Percentiles rank a stretch among this genome's conserved stretches.
Conservation (phyloP, 2,329 filamentous ascomycete species). For the Chrysoporthe cubensis region DNA sequence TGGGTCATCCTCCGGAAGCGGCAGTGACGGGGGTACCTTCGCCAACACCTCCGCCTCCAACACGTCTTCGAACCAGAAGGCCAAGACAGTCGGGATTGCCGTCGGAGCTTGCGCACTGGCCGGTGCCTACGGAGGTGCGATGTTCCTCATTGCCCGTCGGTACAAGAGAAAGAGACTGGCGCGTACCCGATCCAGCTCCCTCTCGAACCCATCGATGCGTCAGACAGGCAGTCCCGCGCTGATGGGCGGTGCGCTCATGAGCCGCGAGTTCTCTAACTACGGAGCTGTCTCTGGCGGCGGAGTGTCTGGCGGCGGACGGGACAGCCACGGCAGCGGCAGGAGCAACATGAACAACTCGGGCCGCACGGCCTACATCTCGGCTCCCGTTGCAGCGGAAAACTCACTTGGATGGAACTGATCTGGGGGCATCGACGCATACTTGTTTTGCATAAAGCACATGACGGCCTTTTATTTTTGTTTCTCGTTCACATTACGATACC, state of each 20-base stretch:
- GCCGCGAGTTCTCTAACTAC: slow-evolving; percentile 60
- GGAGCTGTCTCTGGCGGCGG: slow-evolving; percentile 44
- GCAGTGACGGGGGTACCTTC: slow-evolving; percentile 39
- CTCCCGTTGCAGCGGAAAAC: slow-evolving; percentile 91
- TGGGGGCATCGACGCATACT: slow-evolving; percentile 32
- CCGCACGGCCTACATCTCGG: slow-evolving; percentile 73
- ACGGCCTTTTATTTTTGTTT: slow-evolving; percentile 33
- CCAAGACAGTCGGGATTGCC: slow-evolving; percentile 71
- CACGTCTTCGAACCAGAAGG: slow-evolving; percentile 61
- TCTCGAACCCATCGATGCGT: slow-evolving; percentile 62
- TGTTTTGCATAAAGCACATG: slow-evolving; percentile 31
- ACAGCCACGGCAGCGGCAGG: slow-evolving; percentile 70
- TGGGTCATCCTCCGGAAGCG: slow-evolving; percentile 40
- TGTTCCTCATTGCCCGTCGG: slow-evolving; percentile 89
- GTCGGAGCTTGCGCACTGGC: slow-evolving; percentile 78
- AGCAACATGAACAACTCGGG: slow-evolving; percentile 58
- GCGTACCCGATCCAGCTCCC: slow-evolving; percentile 77
- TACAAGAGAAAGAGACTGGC: slow-evolving; percentile 85
- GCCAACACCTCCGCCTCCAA: slow-evolving; percentile 39
- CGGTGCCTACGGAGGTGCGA: slow-evolving; percentile 87
- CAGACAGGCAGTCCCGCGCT: slow-evolving; percentile 61
- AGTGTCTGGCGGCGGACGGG: slow-evolving; percentile 45
- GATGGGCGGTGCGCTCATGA: slow-evolving; percentile 71
- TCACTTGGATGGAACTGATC: slow-evolving; percentile 91
- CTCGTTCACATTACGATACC: slow-evolving; percentile 48